Conservation (phyloP, 2,329 filamentous ascomycete genomes). For the Mycosphaerella arachidis region DNA sequence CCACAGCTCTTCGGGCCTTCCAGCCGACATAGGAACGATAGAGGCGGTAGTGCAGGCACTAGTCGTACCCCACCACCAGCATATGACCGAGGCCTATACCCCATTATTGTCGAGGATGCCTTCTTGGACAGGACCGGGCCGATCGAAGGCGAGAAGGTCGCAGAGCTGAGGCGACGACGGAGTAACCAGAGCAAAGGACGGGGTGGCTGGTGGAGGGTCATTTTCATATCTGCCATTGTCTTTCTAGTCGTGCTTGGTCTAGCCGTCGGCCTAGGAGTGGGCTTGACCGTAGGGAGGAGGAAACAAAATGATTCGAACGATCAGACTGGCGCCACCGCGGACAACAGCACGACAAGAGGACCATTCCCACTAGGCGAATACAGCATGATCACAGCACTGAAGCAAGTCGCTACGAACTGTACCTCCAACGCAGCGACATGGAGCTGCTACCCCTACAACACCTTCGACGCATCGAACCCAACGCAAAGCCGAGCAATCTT, state of each 20-base stretch:
- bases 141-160: conserved; percentile 30
- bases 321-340: not conserved
- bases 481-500: conserved; percentile 47
- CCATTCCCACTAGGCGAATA: conserved; percentile 61
- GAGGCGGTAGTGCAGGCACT: conserved; percentile 10
- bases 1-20: not conserved
- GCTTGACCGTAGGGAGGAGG: conserved; percentile 26
- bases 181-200: conserved; percentile 8
- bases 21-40: not conserved
- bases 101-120: conserved; percentile 8
- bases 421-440: conserved; percentile 56
- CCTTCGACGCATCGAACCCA: conserved; percentile 39
- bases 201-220: conserved; percentile 39
- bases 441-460: conserved; percentile 57
- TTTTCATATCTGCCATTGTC: conserved; percentile 35
- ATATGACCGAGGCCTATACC: conserved; percentile 25
- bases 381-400: conserved; percentile 56
- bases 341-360: conserved; percentile 2
- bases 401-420: conserved; percentile 52
- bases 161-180: conserved; percentile 21
- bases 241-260: conserved; percentile 36
- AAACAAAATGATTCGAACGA: conserved; percentile 11
- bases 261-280: conserved; percentile 39
- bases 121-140: conserved; percentile 11
- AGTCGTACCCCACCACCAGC: conserved; percentile 23